Evolutionary conservation across 257 asterid species (phyloP).

Genomic region (Handroanthus guayacan): DNA sequence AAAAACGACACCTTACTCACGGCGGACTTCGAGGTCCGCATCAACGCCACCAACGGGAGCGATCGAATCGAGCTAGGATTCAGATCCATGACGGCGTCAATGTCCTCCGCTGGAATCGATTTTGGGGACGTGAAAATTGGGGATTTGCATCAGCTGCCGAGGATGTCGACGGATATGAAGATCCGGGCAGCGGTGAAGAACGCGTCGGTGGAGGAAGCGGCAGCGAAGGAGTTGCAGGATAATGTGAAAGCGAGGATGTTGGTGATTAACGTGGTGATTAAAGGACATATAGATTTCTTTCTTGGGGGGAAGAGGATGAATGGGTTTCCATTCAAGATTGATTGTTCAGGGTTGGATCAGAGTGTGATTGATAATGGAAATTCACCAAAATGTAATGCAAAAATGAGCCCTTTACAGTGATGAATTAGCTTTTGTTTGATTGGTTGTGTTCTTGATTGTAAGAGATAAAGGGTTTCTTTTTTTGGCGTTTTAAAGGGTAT

Average conservation of each 20-base stretch:
- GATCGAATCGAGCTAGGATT: constrained; percentile 36
- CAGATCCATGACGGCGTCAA: constrained; percentile 36
- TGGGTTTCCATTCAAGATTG: constrained; percentile 42
- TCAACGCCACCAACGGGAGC: constrained; percentile 45
- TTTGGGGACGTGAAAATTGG: constrained; percentile 30
- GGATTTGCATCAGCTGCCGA: constrained; percentile 40
- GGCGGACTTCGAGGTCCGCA: constrained; percentile 30
- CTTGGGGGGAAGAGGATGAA: constrained; percentile 36
- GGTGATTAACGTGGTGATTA: constrained; percentile 42
- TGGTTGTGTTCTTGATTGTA: neutral
- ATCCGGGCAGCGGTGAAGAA: constrained; percentile 20
- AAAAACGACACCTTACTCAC: constrained; percentile 24
- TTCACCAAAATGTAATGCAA: constrained; percentile 39
- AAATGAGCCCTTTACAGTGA: constrained; percentile 26
- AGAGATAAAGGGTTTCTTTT: neutral
- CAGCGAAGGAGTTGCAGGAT: constrained; percentile 37
- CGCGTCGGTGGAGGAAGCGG: constrained; percentile 42
- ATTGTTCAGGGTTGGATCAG: constrained; percentile 46
- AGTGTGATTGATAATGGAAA: constrained; percentile 43
- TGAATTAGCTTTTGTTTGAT: neutral
- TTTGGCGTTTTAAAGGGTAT: neutral
- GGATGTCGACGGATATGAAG: constrained; percentile 24
- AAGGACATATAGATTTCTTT: constrained; percentile 41
- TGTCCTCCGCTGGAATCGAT: constrained; percentile 37
- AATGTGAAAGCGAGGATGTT: constrained; percentile 27